Base-by-base conservation (phyloP, 176 grass and related monocot species). In the Sorghum bicolor region DNA sequence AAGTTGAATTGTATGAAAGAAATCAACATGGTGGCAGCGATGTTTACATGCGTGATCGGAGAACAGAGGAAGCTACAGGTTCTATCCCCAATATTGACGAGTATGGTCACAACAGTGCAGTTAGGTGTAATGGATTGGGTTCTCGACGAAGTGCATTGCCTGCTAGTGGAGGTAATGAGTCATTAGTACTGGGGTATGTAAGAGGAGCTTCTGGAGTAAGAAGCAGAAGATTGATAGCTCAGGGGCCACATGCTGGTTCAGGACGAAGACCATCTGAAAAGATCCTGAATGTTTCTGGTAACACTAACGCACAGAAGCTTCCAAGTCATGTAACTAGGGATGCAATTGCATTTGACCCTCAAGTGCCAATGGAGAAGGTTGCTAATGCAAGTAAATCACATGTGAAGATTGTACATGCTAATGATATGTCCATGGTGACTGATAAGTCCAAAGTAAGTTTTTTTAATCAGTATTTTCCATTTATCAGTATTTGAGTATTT, bases 361-460 rank as follows among this genome's bases (percentile, higher is more conserved):
- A 84, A 41, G 69, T 70, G 25, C 75, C 69, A 28, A 39, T 69
- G 43, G 63, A 83, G 40, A 87, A 88, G 75, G 72, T 26, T 39
- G 65, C 11, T 63, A 80, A 74, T 72, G 44, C 82, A 84, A 87
- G 48, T 81, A 92, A 86, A 31, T 29, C 72, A 67, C 84, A 61
- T 84, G 48, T n/a, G 62, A 81, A 39, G 60, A 55, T 50, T 65
- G 24, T 58, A 43, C 78, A 84, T 79, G 88, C 50, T 71, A 84
- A 92, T 55, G 67, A 70, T 76, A 75, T 53, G 12, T 45, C 36
- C 34, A 66, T 73, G 48, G 30, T 77, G 40, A 50, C 79, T 55
- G 82, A 90, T 60, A 88, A 77, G 55, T 37, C 80, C 58, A 92
- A 92, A 86, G 93, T 92, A 95, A 95, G 88, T 64, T 57, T 24